Conservation (phyloP, 108 stramenopile genomes). For the Mayamaea pseudoterrestris region DNA sequence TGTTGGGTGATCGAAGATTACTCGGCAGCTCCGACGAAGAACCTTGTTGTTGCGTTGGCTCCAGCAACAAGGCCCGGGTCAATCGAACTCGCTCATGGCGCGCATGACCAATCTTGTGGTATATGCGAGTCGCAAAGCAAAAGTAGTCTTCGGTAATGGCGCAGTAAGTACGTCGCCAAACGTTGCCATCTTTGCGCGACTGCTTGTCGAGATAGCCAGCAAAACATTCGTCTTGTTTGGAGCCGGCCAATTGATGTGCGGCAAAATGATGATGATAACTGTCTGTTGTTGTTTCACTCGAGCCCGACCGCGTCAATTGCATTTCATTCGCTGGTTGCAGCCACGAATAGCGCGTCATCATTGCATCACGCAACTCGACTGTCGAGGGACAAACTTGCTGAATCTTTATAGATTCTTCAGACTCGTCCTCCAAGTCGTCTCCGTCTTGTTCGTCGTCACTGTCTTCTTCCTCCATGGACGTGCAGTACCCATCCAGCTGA, state of each 20-base stretch:
- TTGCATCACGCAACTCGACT: not conserved
- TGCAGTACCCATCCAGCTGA: constrained; percentile 42
- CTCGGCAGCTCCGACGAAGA: constrained; percentile 15
- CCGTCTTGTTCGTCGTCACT: constrained; percentile 7
- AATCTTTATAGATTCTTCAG: too few relatives aligned
- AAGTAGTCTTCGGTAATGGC: constrained; percentile 36
- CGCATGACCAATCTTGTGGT: not conserved
- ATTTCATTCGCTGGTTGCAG: not conserved
- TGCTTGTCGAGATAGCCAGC: constrained; percentile 38
- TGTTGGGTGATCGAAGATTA: constrained; percentile 16
- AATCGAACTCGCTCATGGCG: constrained; percentile 24
- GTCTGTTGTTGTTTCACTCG: too few relatives aligned
- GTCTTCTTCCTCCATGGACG: constrained; percentile 30
- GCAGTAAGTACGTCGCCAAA: constrained; percentile 33
- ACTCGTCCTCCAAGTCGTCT: not conserved
- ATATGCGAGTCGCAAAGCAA: constrained; percentile 26
- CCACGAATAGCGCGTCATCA: not conserved
- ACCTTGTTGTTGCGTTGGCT: too few relatives aligned
- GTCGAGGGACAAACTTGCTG: too few relatives aligned
- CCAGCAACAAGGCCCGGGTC: constrained; percentile 21
- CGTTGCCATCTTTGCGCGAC: constrained; percentile 20
- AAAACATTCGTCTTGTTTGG: constrained; percentile 1
- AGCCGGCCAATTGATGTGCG: not conserved
- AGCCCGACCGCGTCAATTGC: too few relatives aligned
- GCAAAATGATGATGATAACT: too few relatives aligned